Evolutionary conservation across 2,329 filamentous ascomycete genomes (phyloP), one percentile per base, ranked within the genome.

Genomic region (Aureobasidium subglaciale): DNA sequence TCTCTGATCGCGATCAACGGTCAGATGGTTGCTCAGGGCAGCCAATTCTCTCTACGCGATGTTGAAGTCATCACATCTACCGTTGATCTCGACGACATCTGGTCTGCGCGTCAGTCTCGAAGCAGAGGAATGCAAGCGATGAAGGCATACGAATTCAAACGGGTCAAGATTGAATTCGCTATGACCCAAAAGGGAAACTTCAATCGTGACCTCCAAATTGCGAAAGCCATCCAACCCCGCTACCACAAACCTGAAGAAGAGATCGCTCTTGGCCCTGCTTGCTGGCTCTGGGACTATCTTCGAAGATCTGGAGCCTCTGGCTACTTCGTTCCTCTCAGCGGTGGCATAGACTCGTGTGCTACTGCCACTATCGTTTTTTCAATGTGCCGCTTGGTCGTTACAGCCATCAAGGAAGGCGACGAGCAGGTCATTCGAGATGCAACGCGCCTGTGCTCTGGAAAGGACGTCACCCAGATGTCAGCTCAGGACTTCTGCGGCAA

Each of bases 281-380:
- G 80, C 62, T 89, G 80, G 75, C 69, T 88, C 1, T 88, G 81
- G 80, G 81, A 85, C 61, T 85, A 83, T 61, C 69, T 84, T 0
- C 69, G 79, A 5, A 69, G 80, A 22, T 79, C 71, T 8, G 70
- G 70, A 24, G 70, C 73, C 16, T 75, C 78, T 8, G 83, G 82
- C 2, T 85, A 75, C 61, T 72, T 84, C 30, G 68, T 84, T 0
- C 78, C 82, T 0, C 71, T 85, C 1, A 76, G 73, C 56, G 83
- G 83, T 10, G 83, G 83, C 4, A 81, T 85, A 35, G 83, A 85
- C 61, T 78, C 72, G 34, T 84, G 79, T 60, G 77, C 79, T 3
- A 82, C 78, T 4, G 72, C 76, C n/a, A 68, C 72, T 6, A 73
- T 78, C 16, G 74, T 77, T 20, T 72, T 68, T 59, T 69, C 63